Evolutionary conservation across 2,329 filamentous ascomycete species (phyloP), one percentile per base, ranked within the genome.

Genomic region (Phyllosticta citribraziliensis): DNA sequence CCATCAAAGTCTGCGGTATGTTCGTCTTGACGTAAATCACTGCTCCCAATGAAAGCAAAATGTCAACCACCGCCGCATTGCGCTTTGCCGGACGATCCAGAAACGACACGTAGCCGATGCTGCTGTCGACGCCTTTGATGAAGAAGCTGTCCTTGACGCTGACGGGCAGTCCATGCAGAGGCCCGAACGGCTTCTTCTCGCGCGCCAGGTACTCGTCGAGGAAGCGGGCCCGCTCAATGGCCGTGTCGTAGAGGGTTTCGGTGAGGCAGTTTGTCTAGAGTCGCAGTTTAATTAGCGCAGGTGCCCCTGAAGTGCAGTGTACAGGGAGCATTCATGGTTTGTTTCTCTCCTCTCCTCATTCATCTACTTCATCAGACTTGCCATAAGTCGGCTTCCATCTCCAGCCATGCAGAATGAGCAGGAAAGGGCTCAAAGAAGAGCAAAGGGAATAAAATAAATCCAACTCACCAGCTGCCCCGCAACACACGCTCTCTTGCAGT

Each of bases 1-100:
- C 77, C 79, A 83, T 82, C 55, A 82, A 62, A 1, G 75, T 78
- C 66, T 84, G 81, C 3, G 81, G 82, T 62, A 83, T 70, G 17
- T 79, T 82, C 0, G 80, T 83, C 14, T 80, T 74, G 24, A 73
- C 80, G 65, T 80, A 79, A 63, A 83, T 77, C 1, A 84, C 74
- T 2, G 76, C 76, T 0, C 81, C 82, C 1, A 78, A 78, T 17
- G 51, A 47, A 17, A 56, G 24, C 14, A 69, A 51, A 53, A 83
- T 76, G 17, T 75, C 69, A 25, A 69, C 65, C 40, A 67, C 64
- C 0, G 67, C 55, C 19, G 67, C 66, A 33, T 67, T 64, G 2
- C 63, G 62, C n/a, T 65, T 65, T 4, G 57, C 33, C 5, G 60
- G 55, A 0, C 63, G 24, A 11, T 64, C 20, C 22, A 66, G 53